phyloP scores from a whole-genome alignment of 73 alveolate genomes.

The Paramecium octaurelia region DNA sequence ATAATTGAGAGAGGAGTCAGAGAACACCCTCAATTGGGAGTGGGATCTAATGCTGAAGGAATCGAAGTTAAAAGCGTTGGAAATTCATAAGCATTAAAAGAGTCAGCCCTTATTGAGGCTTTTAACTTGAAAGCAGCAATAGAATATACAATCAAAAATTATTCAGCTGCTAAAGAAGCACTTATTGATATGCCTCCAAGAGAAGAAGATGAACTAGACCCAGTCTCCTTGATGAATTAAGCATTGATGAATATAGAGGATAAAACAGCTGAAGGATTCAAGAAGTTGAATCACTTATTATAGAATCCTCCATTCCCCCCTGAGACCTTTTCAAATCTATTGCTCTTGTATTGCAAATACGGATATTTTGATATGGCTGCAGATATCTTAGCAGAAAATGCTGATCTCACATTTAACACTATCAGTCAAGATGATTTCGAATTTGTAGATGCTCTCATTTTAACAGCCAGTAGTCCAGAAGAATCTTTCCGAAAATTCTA shows the following conservation, averaged over 20 bases:
- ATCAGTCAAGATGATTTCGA: conserved; percentile 90
- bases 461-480: conserved; percentile 89
- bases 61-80: conserved; percentile 96
- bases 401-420: conserved; percentile 90
- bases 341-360: conserved; percentile 97
- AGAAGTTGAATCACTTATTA: conserved; percentile 69
- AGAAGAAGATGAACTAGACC: conserved; percentile 96
- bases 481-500: conserved; percentile 97
- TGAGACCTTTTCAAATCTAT: conserved; percentile 97
- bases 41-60: conserved; percentile 95
- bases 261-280: conserved; percentile 97
- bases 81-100: conserved; percentile 94
- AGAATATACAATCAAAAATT: conserved; percentile 94
- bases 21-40: conserved; percentile 98
- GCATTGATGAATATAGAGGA: conserved; percentile 98
- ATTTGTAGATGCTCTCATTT: conserved; percentile 93
- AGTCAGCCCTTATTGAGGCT: conserved; percentile 98
- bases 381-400: conserved; percentile 94
- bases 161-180: conserved; percentile 98
- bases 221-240: conserved; percentile 97
- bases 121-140: conserved; percentile 97
- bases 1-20: conserved; percentile 97
- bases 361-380: conserved; percentile 94
- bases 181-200: conserved; percentile 99
- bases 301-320: conserved; percentile 97